phyloP scores from a whole-genome alignment of 2,329 filamentous ascomycete species.

The Sclerotinia glacialis region DNA sequence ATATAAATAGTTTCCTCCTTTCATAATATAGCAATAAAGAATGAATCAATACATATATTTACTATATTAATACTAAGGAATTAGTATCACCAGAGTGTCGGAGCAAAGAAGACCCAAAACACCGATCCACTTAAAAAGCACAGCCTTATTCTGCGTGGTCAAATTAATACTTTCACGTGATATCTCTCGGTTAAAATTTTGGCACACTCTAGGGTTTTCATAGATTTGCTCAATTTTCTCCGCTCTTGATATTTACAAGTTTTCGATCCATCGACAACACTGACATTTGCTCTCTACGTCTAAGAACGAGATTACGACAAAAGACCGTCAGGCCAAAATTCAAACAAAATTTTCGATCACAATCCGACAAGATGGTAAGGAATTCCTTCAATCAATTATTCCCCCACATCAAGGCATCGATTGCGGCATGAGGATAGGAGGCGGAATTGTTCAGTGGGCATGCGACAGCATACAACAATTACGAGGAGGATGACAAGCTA shows the following conservation, averaged over 20 bases:
- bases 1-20: too few species aligned
- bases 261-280: constrained; percentile 38
- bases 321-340: constrained; percentile 39
- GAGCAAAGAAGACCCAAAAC: constrained; percentile 19
- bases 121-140: constrained; percentile 11
- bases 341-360: constrained; percentile 41
- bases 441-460: constrained; percentile 34
- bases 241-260: constrained; percentile 22
- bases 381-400: constrained; percentile 25
- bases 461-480: constrained; percentile 32
- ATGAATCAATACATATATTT: too few species aligned
- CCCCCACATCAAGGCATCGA: constrained; percentile 22
- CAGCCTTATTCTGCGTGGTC: background rate
- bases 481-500: constrained; percentile 22
- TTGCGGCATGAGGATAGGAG: constrained; percentile 22
- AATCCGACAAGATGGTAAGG: constrained; percentile 70
- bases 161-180: constrained; percentile 1
- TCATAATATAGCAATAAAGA: too few species aligned
- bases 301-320: constrained; percentile 36
- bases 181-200: constrained; percentile 22
- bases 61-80: too few species aligned
- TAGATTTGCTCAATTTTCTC: constrained; percentile 24
- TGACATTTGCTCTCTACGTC: constrained; percentile 41
- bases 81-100: too few species aligned
- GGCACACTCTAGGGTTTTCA: constrained; percentile 24